Percentiles rank a stretch among this genome's conserved stretches.
Evolutionary conservation across 257 asterid species (phyloP).

Genomic region (Knoxia roxburghii): DNA sequence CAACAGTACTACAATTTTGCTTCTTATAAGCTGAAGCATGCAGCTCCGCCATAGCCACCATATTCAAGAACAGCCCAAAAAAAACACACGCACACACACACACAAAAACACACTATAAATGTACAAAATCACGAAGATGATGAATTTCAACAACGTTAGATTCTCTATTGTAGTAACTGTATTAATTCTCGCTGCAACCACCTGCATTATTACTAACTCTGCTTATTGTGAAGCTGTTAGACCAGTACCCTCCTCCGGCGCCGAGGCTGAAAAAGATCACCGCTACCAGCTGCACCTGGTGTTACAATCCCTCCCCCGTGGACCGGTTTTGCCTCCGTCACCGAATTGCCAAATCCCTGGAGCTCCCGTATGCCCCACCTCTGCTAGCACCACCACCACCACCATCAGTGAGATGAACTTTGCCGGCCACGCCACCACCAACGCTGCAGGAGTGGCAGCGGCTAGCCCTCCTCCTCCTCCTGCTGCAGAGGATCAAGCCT

Average conservation of each 20-base stretch:
- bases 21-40: background rate
- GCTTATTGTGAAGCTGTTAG: constrained; percentile 12
- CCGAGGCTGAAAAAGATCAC: no score
- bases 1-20: no score
- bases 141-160: background rate
- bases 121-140: background rate
- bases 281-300: no score
- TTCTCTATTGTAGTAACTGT: background rate
- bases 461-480: constrained; percentile 19
- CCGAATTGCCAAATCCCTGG: constrained; percentile 25
- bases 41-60: background rate
- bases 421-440: constrained; percentile 19
- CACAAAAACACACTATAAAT: background rate
- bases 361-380: constrained; percentile 10
- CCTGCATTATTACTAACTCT: no score
- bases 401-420: constrained; percentile 37
- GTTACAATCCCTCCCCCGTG: background rate
- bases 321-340: constrained; percentile 13
- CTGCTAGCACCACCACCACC: no score
- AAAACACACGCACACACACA: background rate
- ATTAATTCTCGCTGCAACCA: constrained; percentile 9
- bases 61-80: no score
- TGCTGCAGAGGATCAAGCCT: constrained; percentile 16
- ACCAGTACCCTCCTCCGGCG: background rate
- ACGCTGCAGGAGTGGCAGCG: no score